Base-by-base conservation (phyloP, 345 rosid species). In the Reutealis trisperma region DNA sequence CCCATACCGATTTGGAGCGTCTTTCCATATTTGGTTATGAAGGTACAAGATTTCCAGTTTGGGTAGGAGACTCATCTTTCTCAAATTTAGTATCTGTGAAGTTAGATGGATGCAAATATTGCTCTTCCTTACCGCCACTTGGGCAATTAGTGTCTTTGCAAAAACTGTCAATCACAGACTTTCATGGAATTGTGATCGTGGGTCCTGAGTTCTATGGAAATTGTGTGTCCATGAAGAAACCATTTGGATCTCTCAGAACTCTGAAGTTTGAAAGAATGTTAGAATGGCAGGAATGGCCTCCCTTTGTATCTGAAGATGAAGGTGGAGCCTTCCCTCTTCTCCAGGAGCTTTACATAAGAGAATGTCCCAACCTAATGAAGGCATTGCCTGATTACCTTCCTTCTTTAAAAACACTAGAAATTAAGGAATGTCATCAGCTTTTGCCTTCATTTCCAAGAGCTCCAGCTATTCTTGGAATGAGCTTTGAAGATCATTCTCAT, bases 291-390 rank as follows among this genome's bases (percentile, higher is more conserved):
- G 70, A 63, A 54, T 71, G 63, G 64, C 2, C 41, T 52, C 30
- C 55, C 6, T 63, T 4, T 61, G 25, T 8, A 30, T 37, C 16
- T 12, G 67, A 61, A 24, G 74, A 44, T 24, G 60, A 47, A 14
- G 44, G 47, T 64, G 72, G 60, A 73, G 81, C 81, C 10, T 78
- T 78, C 61, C 73, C 81, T 52, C 16, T 58, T 34, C 77, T 78
- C 7, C 41, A 14, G 57, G 51, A 72, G 67, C 77, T 72, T 47
- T 75, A 5, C 22, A 57, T 78, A 19, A 45, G 0, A 16, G 24
- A 73, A 13, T 80, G 83, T 55, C 52, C 75, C 34, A 55, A 75
- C 13, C 67, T 80, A 11, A 55, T 12, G 4, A 54, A n/a, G 27
- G 67, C 24, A 55, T 52, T 80, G 27, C 79, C 83, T 5, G 22